Evolutionary conservation across 1,284 basidiomycete species (phyloP), one percentile per base, ranked within the genome.

Genomic region (Fomes fomentarius): DNA sequence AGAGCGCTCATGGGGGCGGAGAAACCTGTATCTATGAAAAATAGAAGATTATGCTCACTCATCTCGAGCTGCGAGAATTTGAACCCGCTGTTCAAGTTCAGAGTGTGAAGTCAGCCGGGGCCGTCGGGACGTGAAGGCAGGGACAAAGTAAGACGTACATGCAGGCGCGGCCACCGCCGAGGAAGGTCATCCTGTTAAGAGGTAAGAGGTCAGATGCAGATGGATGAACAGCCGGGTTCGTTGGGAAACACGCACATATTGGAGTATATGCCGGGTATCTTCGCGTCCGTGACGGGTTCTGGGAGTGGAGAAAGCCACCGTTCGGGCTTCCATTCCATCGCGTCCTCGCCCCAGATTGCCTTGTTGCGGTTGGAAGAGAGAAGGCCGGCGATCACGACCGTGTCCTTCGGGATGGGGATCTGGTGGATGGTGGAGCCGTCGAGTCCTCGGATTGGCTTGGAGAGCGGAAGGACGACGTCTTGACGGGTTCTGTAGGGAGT

Each of bases 291-390:
- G 3, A 56, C 43, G n/a, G n/a, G n/a, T n/a, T n/a, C n/a, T n/a
- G 66, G 65, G 1, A 66, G 52, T 2, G 62, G 58, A 11, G 57
- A 45, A 4, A 71, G 54, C 68, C 69, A 70, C 4, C 69, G 64
- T 41, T 69, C 66, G 1, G 69, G 68, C 76, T 68, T 79, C 71
- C 79, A 85, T 47, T 82, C 76, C 17, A 58, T 54, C 5, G 79
- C 76, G 62, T 85, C 83, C 34, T 76, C 72, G 5, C 84, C 83
- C 83, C 83, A 86, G 4, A 84, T 66, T 1, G 71, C 67, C 55
- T 73, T 75, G 37, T 71, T 66, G 8, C 71, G 62, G 61, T 86
- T 84, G 39, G 81, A 59, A 0, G 71, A 66, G 2, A 72, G 56
- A 12, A 84, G 76, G 1, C 82, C 78, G 22, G 83, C 68, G 15